phyloP scores from a whole-genome alignment of 352 stramenopile genomes.

The Aphanomyces astaci region DNA sequence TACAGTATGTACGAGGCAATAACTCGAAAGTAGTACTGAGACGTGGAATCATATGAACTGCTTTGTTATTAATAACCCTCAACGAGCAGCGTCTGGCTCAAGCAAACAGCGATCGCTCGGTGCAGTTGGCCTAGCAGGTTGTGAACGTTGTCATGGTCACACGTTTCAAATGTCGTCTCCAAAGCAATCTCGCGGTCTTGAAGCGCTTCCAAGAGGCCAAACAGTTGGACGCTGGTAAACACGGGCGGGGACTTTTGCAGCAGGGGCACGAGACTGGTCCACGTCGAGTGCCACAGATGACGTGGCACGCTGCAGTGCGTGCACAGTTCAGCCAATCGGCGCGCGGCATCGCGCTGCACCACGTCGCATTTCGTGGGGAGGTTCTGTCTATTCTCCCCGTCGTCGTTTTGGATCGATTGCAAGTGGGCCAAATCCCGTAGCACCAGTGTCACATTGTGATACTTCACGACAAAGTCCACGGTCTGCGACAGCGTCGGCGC shows the following conservation, averaged over 20 bases:
- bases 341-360: slow-evolving; percentile 56
- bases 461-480: slow-evolving; percentile 53
- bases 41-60: no score
- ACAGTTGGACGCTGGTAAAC: slow-evolving; percentile 46
- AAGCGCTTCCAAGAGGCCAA: slow-evolving; percentile 53
- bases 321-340: slow-evolving; percentile 47
- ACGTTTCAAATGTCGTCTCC: slow-evolving; percentile 41
- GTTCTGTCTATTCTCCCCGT: no score
- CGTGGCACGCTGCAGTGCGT: slow-evolving; percentile 36
- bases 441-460: slow-evolving; percentile 61
- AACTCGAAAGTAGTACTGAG: no score
- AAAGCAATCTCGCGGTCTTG: slow-evolving; percentile 60
- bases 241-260: slow-evolving; percentile 41
- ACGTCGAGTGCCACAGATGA: slow-evolving; percentile 35
- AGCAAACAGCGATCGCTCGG: background rate
- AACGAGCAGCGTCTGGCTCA: slow-evolving; percentile 28
- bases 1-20: no score
- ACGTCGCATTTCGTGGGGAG: slow-evolving; percentile 47
- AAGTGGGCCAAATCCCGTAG: slow-evolving; percentile 42
- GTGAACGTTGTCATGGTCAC: slow-evolving; percentile 24
- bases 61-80: no score
- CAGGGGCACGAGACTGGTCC: slow-evolving; percentile 44
- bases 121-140: background rate
- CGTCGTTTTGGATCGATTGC: no score
- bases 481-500: slow-evolving; percentile 30